These are phyloP conservation scores for Psilocybe azurescens DNA, from an alignment of 768 basidiomycete species.

Conservation along the genomic window DNA sequence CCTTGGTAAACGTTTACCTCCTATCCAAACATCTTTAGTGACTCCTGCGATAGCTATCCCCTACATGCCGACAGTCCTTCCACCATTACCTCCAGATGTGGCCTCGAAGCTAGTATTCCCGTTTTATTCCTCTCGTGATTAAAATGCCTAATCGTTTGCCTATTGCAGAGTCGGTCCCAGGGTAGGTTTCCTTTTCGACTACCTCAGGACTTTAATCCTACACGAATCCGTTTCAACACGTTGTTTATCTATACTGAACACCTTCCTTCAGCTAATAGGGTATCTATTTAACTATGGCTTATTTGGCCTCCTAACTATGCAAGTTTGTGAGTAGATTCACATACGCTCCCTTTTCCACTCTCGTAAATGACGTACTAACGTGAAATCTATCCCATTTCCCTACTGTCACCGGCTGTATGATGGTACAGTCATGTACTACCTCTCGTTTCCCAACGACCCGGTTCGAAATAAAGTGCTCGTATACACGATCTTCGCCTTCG, in stretches of 20 bases:
- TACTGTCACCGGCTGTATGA: too few species aligned
- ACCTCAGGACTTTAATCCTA: background rate
- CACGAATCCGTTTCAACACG: background rate
- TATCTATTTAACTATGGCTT: conserved; percentile 18
- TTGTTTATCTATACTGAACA: background rate
- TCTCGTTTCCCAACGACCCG: conserved; percentile 15
- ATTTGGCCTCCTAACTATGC: conserved; percentile 13
- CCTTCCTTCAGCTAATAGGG: conserved; percentile 7
- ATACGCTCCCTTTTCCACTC: background rate
- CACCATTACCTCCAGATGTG: background rate
- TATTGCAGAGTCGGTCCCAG: background rate
- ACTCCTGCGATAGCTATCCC: background rate
- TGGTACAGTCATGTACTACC: conserved; percentile 11
- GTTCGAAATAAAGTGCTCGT: conserved; percentile 14
- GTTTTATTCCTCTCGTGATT: background rate
- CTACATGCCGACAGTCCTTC: background rate
- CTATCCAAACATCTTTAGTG: too few species aligned
- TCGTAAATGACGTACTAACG: too few species aligned
- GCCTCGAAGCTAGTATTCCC: background rate
- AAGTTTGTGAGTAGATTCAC: conserved; percentile 12
- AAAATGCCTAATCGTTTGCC: background rate
- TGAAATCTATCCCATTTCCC: too few species aligned
- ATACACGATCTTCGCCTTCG: conserved; percentile 8
- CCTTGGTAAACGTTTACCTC: too few species aligned
- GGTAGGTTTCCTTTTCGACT: background rate